Evolutionary conservation across 2,329 filamentous ascomycete species (phyloP), one percentile per base, ranked within the genome.

Genomic region (Diplodia mutila): DNA sequence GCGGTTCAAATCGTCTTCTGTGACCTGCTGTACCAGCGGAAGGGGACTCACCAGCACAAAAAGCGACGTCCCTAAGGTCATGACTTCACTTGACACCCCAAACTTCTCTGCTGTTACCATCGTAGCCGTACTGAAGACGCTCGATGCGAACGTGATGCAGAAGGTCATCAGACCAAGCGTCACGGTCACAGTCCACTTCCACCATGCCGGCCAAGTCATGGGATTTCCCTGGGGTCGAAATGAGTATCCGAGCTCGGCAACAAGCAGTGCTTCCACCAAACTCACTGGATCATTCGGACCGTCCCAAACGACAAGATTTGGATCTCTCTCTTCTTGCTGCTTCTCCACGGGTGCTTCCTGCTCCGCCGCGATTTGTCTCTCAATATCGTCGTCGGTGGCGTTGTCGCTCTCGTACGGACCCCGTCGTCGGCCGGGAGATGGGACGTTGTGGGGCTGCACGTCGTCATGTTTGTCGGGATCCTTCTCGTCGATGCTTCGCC

Each of bases 101-200:
- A 81, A 86, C 61, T 81, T 67, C 52, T 75, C 68, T 3, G 82
- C 76, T 0, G 80, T 82, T 18, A 75, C 75, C 25, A 65, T 18
- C 2, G 79, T 82, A 4, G 82, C 80, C 3, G 82, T 79, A 46
- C 77, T 80, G 72, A 83, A 83, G 48, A 85, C 76, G 48, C 80
- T 82, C 52, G 77, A 81, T 12, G 82, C 77, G 61, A 85, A 85
- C 0, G 83, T 85, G 52, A 83, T 79, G 70, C 76, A 79, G 66
- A 85, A 79, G 0, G 82, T 83, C 73, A 84, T 78, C 2, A 74
- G 46, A 1, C 78, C 80, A 61, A 83, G 75, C 1, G 76, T 70
- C 34, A 80, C 71, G 0, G 82, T 84, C 46, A 81, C 78, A 7
- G 74, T 65, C 79, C 80, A 84, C 74, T 81, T 84, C 68, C 72